Conservation (phyloP, 305 asterid species). For the Rubia occidens region DNA sequence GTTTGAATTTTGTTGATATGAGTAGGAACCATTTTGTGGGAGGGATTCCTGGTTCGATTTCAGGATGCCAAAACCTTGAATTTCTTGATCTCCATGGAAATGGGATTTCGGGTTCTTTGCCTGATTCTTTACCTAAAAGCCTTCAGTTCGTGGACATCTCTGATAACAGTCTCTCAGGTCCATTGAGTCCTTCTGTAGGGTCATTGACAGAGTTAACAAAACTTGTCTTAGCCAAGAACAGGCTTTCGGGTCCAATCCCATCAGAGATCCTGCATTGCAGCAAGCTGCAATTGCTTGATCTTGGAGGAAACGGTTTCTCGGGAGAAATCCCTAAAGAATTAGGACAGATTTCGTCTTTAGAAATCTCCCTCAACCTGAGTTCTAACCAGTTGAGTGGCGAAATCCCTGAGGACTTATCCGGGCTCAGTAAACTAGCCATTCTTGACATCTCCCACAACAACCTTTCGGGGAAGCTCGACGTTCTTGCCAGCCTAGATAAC, state of each 20-base stretch:
- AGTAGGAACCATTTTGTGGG: slow-evolving; percentile 61
- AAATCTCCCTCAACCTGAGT: slow-evolving; percentile 86
- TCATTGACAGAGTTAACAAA: slow-evolving; percentile 62
- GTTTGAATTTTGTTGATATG: slow-evolving; percentile 70
- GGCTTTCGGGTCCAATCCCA: slow-evolving; percentile 66
- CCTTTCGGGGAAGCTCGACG: slow-evolving; percentile 54
- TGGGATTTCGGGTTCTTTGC: slow-evolving; percentile 54
- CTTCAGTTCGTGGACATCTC: slow-evolving; percentile 77
- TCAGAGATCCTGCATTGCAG: slow-evolving; percentile 60
- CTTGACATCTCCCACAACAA: slow-evolving; percentile 88
- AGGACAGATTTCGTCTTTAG: slow-evolving; percentile 73
- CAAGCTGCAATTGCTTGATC: slow-evolving; percentile 69
- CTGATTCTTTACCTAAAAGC: slow-evolving; percentile 52
- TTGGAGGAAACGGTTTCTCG: slow-evolving; percentile 64
- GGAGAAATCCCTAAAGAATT: slow-evolving; percentile 64
- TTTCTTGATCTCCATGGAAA: slow-evolving; percentile 93
- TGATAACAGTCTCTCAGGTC: slow-evolving; percentile 58
- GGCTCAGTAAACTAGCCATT: slow-evolving; percentile 53
- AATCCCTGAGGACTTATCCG: slow-evolving; percentile 65
- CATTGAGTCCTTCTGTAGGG: slow-evolving; percentile 44
- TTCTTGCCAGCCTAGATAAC: slow-evolving; percentile 56
- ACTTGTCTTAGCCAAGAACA: slow-evolving; percentile 62
- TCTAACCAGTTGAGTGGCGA: slow-evolving; percentile 60
- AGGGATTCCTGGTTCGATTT: slow-evolving; percentile 50
- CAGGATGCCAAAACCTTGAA: slow-evolving; percentile 57